Evolutionary conservation across 1,139 yeast genomes (phyloP).

Genomic region (Magnusiomyces suaveolens): DNA sequence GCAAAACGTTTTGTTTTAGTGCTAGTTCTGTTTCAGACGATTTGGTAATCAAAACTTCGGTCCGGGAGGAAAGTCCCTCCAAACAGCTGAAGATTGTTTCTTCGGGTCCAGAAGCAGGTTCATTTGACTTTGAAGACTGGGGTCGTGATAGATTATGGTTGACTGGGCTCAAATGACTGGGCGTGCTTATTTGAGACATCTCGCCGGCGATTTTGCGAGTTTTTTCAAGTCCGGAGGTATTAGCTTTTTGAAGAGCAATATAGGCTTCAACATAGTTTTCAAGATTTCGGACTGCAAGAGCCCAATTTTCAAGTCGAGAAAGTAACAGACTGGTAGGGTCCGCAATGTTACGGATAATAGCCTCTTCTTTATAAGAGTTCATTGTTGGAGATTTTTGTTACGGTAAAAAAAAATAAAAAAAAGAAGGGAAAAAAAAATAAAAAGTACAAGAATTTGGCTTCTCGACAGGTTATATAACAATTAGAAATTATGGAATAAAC

Average conservation of each 20-base stretch:
- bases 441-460: too few relatives aligned
- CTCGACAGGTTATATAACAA: too few relatives aligned
- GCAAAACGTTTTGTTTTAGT: slow-evolving; percentile 28
- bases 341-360: slow-evolving; percentile 21
- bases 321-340: slow-evolving; percentile 33
- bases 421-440: too few relatives aligned
- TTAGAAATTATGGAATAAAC: too few relatives aligned
- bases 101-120: slow-evolving; percentile 8
- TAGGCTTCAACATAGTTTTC: slow-evolving; percentile 28
- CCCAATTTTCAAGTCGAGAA: slow-evolving; percentile 33
- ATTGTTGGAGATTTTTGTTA: not conserved
- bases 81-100: slow-evolving; percentile 29
- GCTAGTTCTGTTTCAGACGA: slow-evolving; percentile 29
- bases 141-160: not conserved
- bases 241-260: slow-evolving; percentile 23
- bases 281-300: slow-evolving; percentile 27
- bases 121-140: slow-evolving; percentile 9
- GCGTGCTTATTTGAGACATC: slow-evolving; percentile 26
- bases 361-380: slow-evolving; percentile 19
- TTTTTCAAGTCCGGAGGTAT: slow-evolving; percentile 28
- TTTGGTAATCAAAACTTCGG: slow-evolving; percentile 30
- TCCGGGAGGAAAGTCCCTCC: slow-evolving; percentile 25
- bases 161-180: slow-evolving; percentile 4
- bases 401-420: not conserved
- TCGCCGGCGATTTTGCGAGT: slow-evolving; percentile 28